Base-by-base conservation (phyloP, 2,329 filamentous ascomycete genomes). In the Sclerotiophoma versabilis region DNA sequence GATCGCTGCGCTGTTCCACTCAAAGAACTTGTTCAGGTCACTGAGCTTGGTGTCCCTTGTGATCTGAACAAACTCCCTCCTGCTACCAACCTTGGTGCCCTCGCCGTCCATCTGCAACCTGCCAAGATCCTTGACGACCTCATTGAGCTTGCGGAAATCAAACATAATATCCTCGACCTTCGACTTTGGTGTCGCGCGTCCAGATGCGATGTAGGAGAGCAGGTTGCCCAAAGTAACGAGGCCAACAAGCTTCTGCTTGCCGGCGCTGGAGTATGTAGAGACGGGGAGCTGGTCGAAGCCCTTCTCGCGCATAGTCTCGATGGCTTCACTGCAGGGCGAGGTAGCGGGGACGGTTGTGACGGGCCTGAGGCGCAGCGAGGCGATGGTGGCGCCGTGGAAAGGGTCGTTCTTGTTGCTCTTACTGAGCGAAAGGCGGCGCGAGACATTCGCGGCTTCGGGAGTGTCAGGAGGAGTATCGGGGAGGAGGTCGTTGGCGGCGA, bases 221-320 rank as follows among this genome's bases (percentile, higher is more conserved):
- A 98, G 83, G 77, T 99, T 98, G 37, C 96, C 95, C 23, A 99
- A 86, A 0, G 95, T 99, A 32, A 99, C 90, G 6, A 99, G 86
- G 27, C 95, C 95, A 44, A 96, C 92, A 6, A 99, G 89, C 69
- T 86, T 87, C 59, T 81, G 84, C 58, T 86, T 86, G 4, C 84
- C 84, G 15, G 87, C 79, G 0, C 87, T 83, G 9, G 69, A 61
- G 62, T 68, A 72, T 19, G 59, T 52, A 8, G 96, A 87, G 14
- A 99, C 95, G 36, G 95, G 95, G 34, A 99, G 88, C 78, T 99
- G 96, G 72, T 99, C 96, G 75, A 97, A 99, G 59, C 92, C 92
- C 80, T 95, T 96, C 71, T 99, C 95, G 64, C 93, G 91, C 95
- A 99, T 98, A 58, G 91, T 93, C 80, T 99, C 95, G 62, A 98